Evolutionary conservation across 2,329 filamentous ascomycete genomes (phyloP), one percentile per base, ranked within the genome.

Genomic region (Cytospora piceicola): DNA sequence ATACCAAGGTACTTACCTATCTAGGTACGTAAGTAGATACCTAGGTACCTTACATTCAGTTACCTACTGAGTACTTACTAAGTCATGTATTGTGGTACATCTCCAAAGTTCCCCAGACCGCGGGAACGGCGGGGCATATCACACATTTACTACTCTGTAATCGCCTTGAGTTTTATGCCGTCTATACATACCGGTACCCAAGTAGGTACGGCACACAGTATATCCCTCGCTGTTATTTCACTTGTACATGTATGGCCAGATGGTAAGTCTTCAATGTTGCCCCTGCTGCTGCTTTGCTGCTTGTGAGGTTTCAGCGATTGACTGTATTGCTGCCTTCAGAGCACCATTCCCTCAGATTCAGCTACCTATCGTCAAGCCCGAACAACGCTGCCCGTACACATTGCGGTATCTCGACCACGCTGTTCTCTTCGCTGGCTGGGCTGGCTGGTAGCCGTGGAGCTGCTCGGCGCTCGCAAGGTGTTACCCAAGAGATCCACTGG

Each of bases 401-500:
- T 17, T 46, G 42, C n/a, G 42, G 42, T 22, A 22, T 46, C 42
- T 22, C n/a, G 42, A 22, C 36, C 42, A 46, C n/a, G 20, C 11
- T 46, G 42, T n/a, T 9, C 20, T 46, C 42, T 22, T 46, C 7
- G 42, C 42, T n/a, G 17, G 17, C 42, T 46, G 20, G 1, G 42
- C 42, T n/a, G 17, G 17, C 42, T 46, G 20, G 42, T 22, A 46
- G 17, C 17, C 42, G 20, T 46, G 42, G 42, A 46, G 42, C 42
- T 46, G 42, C n/a, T 46, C n/a, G 42, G 20, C 36, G 36, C 42
- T 46, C 42, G 42, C 42, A 22, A 46, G 42, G 42, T 46, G 4
- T 46, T 46, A 46, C 42, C 42, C 42, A 46, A 52, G 58, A 46
- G 46, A 52, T 22, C 58, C 58, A 60, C 63, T 46, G 42, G 42